Percentiles rank a stretch among this genome's conserved stretches.
Evolutionary conservation across 495 filamentous ascomycete species (phyloP).

Genomic region (Pyrenopolyporus hunteri): DNA sequence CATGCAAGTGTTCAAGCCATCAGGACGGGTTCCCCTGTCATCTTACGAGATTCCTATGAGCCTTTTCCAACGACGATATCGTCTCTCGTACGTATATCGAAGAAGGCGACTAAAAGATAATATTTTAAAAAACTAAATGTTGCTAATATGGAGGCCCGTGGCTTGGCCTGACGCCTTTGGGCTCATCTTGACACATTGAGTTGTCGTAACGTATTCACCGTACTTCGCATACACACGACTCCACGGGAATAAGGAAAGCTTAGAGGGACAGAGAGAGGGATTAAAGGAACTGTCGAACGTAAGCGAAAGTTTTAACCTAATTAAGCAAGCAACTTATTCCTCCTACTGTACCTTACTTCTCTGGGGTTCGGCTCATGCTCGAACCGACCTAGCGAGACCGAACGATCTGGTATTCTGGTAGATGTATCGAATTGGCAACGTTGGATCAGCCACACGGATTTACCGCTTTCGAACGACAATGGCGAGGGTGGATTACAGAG

Average conservation of each 20-base stretch:
- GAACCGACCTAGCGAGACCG: constrained; percentile 20
- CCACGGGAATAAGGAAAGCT: too few species aligned
- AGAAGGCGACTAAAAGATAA: constrained; percentile 4
- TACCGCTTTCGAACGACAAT: constrained; percentile 19
- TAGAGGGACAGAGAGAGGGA: constrained; percentile 19
- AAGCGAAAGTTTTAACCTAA: constrained; percentile 33
- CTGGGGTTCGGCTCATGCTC: constrained; percentile 17
- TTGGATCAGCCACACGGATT: constrained; percentile 26
- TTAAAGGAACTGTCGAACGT: constrained; percentile 22
- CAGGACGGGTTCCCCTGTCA: constrained; percentile 39
- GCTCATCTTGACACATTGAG: constrained; percentile 6
- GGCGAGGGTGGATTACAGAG: constrained; percentile 8
- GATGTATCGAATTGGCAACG: constrained; percentile 13
- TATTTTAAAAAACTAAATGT: constrained; percentile 17
- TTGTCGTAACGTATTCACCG: constrained; percentile 21
- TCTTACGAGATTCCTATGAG: constrained; percentile 34
- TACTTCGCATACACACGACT: constrained; percentile 13
- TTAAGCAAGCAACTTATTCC: constrained; percentile 25
- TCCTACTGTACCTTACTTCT: constrained; percentile 9
- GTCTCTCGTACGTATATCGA: constrained; percentile 1
- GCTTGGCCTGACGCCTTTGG: constrained; percentile 7
- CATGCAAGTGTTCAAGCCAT: constrained; percentile 48
- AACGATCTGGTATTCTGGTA: constrained; percentile 4
- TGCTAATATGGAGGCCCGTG: not conserved
- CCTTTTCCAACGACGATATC: constrained; percentile 34